Evolutionary conservation across 805 yeast species (phyloP).

Genomic region (Candida montana): DNA sequence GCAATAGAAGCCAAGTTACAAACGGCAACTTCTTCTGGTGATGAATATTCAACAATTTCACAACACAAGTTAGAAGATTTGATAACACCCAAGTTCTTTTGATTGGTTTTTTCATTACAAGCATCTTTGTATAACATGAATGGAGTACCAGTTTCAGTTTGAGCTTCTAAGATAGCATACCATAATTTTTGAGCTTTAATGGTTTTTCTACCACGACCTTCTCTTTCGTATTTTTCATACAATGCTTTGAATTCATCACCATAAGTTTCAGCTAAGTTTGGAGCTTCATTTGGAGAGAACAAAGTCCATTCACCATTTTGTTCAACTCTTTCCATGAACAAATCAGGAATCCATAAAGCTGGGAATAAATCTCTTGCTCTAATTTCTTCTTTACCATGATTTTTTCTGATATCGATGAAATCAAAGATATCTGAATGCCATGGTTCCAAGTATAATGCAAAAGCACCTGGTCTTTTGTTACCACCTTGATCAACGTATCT

Average conservation of each 20-base stretch:
- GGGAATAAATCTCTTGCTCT: constrained; percentile 91
- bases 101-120: constrained; percentile 83
- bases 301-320: constrained; percentile 77
- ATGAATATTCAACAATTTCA: constrained; percentile 88
- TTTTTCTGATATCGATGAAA: constrained; percentile 80
- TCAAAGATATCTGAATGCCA: constrained; percentile 95
- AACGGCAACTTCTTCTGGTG: constrained; percentile 91
- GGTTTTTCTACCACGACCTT: constrained; percentile 57
- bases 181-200: constrained; percentile 87
- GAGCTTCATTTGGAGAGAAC: constrained; percentile 85
- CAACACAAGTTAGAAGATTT: constrained; percentile 93
- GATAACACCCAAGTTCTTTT: constrained; percentile 85
- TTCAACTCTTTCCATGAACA: constrained; percentile 90
- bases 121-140: constrained; percentile 92
- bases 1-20: constrained; percentile 93
- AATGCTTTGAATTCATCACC: constrained; percentile 78
- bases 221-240: constrained; percentile 67
- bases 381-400: constrained; percentile 91
- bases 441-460: constrained; percentile 90
- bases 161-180: constrained; percentile 85
- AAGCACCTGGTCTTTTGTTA: constrained; percentile 96
- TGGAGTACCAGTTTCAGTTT: constrained; percentile 95
- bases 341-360: constrained; percentile 92
- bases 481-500: constrained; percentile 98
- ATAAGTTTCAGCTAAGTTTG: constrained; percentile 75